A percentile compares a stretch with the other conserved stretches of the same genome.
Evolutionary conservation across 768 basidiomycete genomes (phyloP).

Genomic region (Boletus eberwhitei): DNA sequence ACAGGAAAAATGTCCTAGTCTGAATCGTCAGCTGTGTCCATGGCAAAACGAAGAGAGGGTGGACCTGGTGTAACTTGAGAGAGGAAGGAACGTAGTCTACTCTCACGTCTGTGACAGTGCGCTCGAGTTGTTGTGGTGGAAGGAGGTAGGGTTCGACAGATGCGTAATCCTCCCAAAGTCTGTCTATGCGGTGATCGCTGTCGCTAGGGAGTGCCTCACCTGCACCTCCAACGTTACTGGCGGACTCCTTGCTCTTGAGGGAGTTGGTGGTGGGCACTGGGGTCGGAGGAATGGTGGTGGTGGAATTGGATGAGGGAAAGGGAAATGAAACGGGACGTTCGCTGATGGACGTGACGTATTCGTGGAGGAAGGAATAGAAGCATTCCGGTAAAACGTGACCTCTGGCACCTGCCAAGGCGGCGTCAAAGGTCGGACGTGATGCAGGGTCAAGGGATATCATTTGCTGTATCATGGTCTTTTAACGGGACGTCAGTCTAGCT

Average conservation of each 20-base stretch:
- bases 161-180: constrained; percentile 85
- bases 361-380: constrained; percentile 94
- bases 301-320: constrained; percentile 34
- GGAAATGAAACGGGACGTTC: constrained; percentile 54
- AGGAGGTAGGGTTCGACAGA: constrained; percentile 70
- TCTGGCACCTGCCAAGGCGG: constrained; percentile 67
- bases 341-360: constrained; percentile 79
- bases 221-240: constrained; percentile 19
- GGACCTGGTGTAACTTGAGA: constrained; percentile 61
- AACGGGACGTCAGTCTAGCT: constrained; percentile 19
- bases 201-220: constrained; percentile 59
- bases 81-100: constrained; percentile 48
- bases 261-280: constrained; percentile 32
- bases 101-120: constrained; percentile 50
- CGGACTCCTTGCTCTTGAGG: constrained; percentile 16
- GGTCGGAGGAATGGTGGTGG: constrained; percentile 28
- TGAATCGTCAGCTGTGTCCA: constrained; percentile 3
- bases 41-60: neutral
- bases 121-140: constrained; percentile 41
- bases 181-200: constrained; percentile 81
- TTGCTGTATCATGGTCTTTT: constrained; percentile 77
- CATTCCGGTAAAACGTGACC: constrained; percentile 84
- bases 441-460: constrained; percentile 86
- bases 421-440: constrained; percentile 78
- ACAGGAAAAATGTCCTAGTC: constrained; percentile 74